Evolutionary conservation across 2,329 filamentous ascomycete genomes (phyloP), one percentile per base, ranked within the genome.

Genomic region (Colletotrichum euphorbiae): DNA sequence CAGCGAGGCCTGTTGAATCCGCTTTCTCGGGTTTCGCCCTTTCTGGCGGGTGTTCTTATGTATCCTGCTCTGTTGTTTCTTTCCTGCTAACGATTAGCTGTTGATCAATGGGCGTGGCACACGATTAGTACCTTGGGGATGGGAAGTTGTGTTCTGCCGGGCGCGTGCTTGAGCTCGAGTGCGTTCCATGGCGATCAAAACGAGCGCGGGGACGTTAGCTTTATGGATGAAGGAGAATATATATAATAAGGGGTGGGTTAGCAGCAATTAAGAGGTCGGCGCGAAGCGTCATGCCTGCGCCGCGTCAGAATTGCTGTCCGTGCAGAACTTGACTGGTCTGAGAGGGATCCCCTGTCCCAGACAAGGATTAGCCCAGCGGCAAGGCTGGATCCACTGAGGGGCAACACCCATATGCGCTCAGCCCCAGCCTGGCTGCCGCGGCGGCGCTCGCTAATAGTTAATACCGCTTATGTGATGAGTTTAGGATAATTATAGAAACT

Each of bases 101-200:
- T 42, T 56, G 6, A 56, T 56, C 13, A 40, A 43, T 31, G 12
- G 38, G n/a, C 3, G 38, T 56, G 6, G 54, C 17, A 31, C 13
- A 28, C 17, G 11, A 28, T 2, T n/a, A 42, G 6, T 56, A 45
- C 54, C 54, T 45, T 31, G 38, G 54, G 21, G 38, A 24, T 38
- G 38, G 21, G 11, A 17, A 56, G 54, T 55, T 4, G 36, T 43
- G 54, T 56, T 56, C 54, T 12, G 38, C 21, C 54, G 38, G 15
- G 54, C 54, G 54, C 38, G 13, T 56, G 54, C 54, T 56, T 56
- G 38, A 43, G 54, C 54, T 56, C 21, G 38, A 45, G 38, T 56
- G 12, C 54, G 13, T 56, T 38, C 54, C 54, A 56, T 56, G 13
- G 38, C 19, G 38, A 43, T 43, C 3, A 45, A 9, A 43, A 45